Percentiles rank a stretch among this genome's conserved stretches.
Conservation (phyloP, 2,329 filamentous ascomycete species). For the Aureobasidium sp. region DNA sequence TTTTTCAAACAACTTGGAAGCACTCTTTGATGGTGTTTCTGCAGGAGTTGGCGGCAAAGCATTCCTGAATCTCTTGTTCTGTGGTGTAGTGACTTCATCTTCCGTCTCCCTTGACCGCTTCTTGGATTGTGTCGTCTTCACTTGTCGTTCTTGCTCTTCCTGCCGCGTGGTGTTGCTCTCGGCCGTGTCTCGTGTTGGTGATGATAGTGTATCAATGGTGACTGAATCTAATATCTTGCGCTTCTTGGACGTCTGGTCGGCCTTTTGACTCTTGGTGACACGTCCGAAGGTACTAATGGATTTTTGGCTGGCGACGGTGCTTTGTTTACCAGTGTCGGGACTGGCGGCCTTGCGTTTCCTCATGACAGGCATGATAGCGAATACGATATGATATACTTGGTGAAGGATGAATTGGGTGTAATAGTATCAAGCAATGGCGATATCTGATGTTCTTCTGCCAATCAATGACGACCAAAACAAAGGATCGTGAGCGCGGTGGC, state of each 20-base stretch:
- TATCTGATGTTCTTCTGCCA: neutral
- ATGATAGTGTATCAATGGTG: neutral
- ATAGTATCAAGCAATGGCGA: slow-evolving; percentile 6
- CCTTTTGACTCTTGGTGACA: slow-evolving; percentile 6
- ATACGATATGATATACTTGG: slow-evolving; percentile 5
- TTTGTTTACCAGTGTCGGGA: slow-evolving; percentile 9
- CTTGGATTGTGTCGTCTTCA: slow-evolving; percentile 3
- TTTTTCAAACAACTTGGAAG: slow-evolving; percentile 29
- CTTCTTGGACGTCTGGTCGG: slow-evolving; percentile 3
- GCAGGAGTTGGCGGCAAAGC: slow-evolving; percentile 24
- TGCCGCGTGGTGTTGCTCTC: neutral
- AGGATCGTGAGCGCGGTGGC: neutral
- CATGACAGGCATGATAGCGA: slow-evolving; percentile 12
- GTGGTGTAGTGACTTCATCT: slow-evolving; percentile 22
- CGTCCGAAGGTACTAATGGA: slow-evolving; percentile 10
- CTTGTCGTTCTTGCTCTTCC: neutral
- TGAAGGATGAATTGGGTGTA: neutral
- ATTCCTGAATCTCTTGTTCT: slow-evolving; percentile 28
- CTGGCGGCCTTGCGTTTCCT: slow-evolving; percentile 16
- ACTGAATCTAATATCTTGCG: slow-evolving; percentile 3
- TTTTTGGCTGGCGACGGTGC: neutral
- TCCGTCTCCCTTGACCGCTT: slow-evolving; percentile 15
- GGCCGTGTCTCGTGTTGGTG: neutral
- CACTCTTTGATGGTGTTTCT: slow-evolving; percentile 30
- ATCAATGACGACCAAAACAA: slow-evolving; percentile 7